phyloP scores from a whole-genome alignment of 768 basidiomycete genomes.

The Lentinula edodes region DNA sequence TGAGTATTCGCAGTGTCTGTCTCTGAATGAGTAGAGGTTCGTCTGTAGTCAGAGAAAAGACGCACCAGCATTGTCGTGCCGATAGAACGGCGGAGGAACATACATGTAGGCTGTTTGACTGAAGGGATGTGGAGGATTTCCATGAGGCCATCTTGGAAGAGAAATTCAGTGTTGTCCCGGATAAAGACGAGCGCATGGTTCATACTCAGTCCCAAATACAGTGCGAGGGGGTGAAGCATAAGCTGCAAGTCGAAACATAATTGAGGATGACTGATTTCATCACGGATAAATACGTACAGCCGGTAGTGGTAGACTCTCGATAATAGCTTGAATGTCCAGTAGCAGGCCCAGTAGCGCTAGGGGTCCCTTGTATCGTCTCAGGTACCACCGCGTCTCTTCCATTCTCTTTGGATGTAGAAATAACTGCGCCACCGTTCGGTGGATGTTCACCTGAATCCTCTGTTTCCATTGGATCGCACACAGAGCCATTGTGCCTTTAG shows the following conservation, averaged over 20 bases:
- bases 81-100: conserved; percentile 42
- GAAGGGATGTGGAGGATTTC: conserved; percentile 25
- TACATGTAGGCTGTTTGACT: conserved; percentile 30
- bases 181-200: conserved; percentile 20
- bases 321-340: conserved; percentile 54
- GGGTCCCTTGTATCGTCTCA: conserved; percentile 22
- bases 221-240: background rate
- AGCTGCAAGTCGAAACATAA: background rate
- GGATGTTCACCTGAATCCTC: conserved; percentile 37
- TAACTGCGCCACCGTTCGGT: conserved; percentile 47
- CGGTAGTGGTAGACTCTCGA: conserved; percentile 45
- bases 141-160: conserved; percentile 29
- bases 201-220: background rate
- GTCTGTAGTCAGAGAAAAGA: conserved; percentile 12
- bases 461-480: conserved; percentile 46
- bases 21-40: background rate
- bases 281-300: conserved; percentile 25
- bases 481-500: conserved; percentile 59
- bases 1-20: background rate
- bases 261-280: background rate
- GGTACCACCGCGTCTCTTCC: conserved; percentile 24
- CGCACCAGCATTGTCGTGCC: conserved; percentile 19
- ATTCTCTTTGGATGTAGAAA: conserved; percentile 35
- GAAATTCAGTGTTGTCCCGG: conserved; percentile 37
- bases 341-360: conserved; percentile 28